Evolutionary conservation across 192 early-diverging fungal species (phyloP), one percentile per base, ranked within the genome.

Genomic region (Linnemannia exigua): DNA sequence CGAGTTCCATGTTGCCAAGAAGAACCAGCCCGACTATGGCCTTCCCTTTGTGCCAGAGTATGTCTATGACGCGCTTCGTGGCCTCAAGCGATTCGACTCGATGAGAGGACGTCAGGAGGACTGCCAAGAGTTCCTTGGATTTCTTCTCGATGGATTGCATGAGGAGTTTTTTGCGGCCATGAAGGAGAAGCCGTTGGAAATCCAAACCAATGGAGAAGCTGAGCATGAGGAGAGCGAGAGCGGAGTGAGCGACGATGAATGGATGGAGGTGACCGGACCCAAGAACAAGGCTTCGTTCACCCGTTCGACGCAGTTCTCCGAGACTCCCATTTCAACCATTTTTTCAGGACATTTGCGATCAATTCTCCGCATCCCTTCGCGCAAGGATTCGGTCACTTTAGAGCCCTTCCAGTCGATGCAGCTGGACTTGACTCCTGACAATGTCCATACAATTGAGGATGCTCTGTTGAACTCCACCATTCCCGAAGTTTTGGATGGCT

Each of bases 91-190:
- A 28, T 95, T 97, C 68, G 93, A 97, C 51, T 94, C 95, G 2
- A 90, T 96, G 81, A 94, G 95, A 80, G 94, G 93, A 67, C 68
- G 84, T 33, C 99, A 99, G 87, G 97, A 99, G 79, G 99, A 99
- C 79, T 97, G 98, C 3, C 96, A 99, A 67, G 98, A 99, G 87
- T 99, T 98, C 89, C 88, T 99, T 77, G 95, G 95, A 66, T 98
- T 95, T 80, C 81, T 99, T 11, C 84, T 99, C 63, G 95, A 99
- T 80, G 99, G 96, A 4, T 88, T 99, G 58, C 97, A 99, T 87
- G 97, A 99, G 76, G 99, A 99, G 81, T 90, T 97, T 81, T 88
- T 81, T 36, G 68, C 72, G 12, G 89, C 89, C 37, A 86, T 82
- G 48, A 79, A 83, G 70, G 81, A 79, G 54, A 79, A 71, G 47